These are phyloP conservation scores for Arxiozyma slooffiae DNA, from an alignment of 1,139 yeast species.

Conservation along the genomic window DNA sequence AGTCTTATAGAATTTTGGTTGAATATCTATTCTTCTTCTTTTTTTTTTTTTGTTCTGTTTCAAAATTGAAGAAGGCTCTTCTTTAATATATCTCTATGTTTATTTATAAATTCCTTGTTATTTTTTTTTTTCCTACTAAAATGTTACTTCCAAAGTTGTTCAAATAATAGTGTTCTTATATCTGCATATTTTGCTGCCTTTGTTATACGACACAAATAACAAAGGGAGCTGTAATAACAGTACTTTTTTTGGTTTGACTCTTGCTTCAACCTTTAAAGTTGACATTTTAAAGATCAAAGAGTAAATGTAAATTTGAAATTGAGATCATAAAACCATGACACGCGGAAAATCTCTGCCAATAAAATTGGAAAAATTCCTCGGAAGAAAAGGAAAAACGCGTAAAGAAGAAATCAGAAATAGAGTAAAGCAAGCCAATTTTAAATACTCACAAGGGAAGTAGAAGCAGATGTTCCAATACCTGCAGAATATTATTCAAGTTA, in stretches of 20 bases:
- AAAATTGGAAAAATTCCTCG: background rate
- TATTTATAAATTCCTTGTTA: too few relatives aligned
- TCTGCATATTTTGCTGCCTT: background rate
- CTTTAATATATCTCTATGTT: too few relatives aligned
- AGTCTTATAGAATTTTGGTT: background rate
- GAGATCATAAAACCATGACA: background rate
- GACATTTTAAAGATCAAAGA: background rate
- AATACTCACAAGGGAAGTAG: background rate
- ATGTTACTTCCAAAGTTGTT: background rate
- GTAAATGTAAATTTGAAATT: background rate
- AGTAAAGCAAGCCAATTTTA: background rate
- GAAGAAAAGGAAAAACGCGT: background rate
- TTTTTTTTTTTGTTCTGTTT: background rate
- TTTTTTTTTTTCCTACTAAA: too few relatives aligned
- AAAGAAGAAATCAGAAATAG: background rate
- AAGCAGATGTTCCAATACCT: background rate
- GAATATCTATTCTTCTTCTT: too few relatives aligned
- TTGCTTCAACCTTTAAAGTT: background rate
- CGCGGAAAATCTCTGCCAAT: background rate
- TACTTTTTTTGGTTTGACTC: background rate
- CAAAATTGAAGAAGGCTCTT: background rate
- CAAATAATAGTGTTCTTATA: too few relatives aligned
- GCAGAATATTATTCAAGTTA: too few relatives aligned
- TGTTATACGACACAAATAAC: background rate
- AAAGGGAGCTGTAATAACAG: background rate